Evolutionary conservation across 2,329 filamentous ascomycete genomes (phyloP).

Genomic region (Xylariaceae sp.): DNA sequence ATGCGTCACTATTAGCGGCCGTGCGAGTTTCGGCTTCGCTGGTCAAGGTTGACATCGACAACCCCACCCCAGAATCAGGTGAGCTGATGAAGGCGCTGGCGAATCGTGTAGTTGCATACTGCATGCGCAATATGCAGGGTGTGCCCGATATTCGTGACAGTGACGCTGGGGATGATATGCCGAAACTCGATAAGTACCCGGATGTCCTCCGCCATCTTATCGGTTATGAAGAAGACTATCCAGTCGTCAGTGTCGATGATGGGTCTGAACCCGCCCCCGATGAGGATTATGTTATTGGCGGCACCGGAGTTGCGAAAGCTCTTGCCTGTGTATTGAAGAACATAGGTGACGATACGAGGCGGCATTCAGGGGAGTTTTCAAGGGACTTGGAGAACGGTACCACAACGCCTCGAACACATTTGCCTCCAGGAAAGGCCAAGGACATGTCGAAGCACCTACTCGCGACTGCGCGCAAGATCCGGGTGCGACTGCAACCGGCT

Average conservation of each 20-base stretch:
- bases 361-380: conserved; percentile 48
- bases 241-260: conserved; percentile 47
- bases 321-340: conserved; percentile 87
- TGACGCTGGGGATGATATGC: conserved; percentile 29
- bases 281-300: conserved; percentile 93
- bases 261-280: conserved; percentile 71
- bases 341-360: conserved; percentile 59
- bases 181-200: conserved; percentile 50
- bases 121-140: conserved; percentile 82
- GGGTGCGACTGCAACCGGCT: conserved; percentile 75
- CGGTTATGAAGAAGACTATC: conserved; percentile 56
- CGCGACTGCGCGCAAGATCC: conserved; percentile 83
- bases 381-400: conserved; percentile 49
- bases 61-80: conserved; percentile 74
- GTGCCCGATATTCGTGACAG: conserved; percentile 47
- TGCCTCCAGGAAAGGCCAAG: conserved; percentile 64
- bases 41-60: conserved; percentile 87
- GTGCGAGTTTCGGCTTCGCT: conserved; percentile 78
- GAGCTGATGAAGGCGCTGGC: conserved; percentile 90
- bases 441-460: conserved; percentile 92
- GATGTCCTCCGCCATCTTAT: conserved; percentile 86
- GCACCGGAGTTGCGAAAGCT: conserved; percentile 92
- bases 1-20: conserved; percentile 85
- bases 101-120: conserved; percentile 93
- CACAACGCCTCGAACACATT: conserved; percentile 36